Conservation (phyloP, 208 protist species). For the Trypanosoma platydactyli region DNA sequence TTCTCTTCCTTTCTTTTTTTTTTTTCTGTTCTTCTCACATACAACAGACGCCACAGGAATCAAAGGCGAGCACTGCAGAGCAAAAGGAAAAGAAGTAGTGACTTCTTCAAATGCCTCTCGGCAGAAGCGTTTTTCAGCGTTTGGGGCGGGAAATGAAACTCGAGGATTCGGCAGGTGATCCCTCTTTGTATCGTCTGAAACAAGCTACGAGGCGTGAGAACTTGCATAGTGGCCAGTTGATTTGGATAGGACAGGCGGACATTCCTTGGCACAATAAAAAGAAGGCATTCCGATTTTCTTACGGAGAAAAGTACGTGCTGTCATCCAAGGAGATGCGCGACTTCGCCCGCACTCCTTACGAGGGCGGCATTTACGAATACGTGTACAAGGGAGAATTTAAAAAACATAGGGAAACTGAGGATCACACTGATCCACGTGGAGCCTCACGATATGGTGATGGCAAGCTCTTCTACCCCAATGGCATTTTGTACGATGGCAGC, state of each 20-base stretch:
- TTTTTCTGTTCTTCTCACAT: neutral
- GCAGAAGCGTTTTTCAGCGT: conserved; percentile 15
- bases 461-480: conserved; percentile 84
- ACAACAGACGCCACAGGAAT: conserved; percentile 1
- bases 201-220: neutral
- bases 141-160: conserved; percentile 8
- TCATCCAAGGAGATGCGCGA: conserved; percentile 5
- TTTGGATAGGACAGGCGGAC: conserved; percentile 24
- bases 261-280: conserved; percentile 8
- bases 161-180: conserved; percentile 1
- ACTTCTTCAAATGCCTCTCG: neutral
- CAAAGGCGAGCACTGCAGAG: neutral
- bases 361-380: conserved; percentile 20
- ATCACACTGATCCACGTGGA: conserved; percentile 24
- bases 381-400: conserved; percentile 23
- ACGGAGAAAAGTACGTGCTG: conserved; percentile 17
- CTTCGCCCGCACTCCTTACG: conserved; percentile 24
- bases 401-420: conserved; percentile 3
- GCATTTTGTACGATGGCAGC: conserved; percentile 85
- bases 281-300: conserved; percentile 3
- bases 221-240: conserved; percentile 11
- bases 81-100: neutral
- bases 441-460: conserved; percentile 56
- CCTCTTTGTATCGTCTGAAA: neutral
- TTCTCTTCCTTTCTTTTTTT: conserved; percentile 21